Conservation (phyloP, 495 filamentous ascomycete genomes). For the Elaphomyces granulatus region DNA sequence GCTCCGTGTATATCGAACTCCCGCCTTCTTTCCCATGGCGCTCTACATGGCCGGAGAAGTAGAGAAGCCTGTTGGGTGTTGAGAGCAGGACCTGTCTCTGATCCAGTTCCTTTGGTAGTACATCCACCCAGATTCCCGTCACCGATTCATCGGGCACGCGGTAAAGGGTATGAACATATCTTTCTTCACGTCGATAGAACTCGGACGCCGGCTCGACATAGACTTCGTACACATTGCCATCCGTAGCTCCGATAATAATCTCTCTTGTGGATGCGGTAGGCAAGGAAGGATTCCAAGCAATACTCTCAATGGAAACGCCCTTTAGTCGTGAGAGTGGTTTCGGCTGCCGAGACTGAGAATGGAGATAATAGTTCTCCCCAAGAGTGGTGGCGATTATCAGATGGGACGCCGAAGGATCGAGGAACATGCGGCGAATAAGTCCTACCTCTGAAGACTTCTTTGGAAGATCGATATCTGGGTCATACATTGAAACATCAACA, state of each 20-base stretch:
- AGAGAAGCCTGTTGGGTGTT: slow-evolving; percentile 58
- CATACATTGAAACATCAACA: not conserved
- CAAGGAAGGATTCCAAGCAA: slow-evolving; percentile 95
- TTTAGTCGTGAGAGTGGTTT: slow-evolving; percentile 70
- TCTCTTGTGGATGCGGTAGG: slow-evolving; percentile 89
- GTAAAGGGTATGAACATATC: slow-evolving; percentile 69
- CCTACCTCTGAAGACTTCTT: slow-evolving; percentile 84
- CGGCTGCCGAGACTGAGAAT: slow-evolving; percentile 81
- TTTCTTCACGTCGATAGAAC: slow-evolving; percentile 90
- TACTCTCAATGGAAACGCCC: slow-evolving; percentile 69
- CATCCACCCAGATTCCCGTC: slow-evolving; percentile 69
- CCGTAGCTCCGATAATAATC: slow-evolving; percentile 81
- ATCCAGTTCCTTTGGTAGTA: slow-evolving; percentile 50
- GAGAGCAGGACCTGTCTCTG: slow-evolving; percentile 60
- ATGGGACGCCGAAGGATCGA: slow-evolving; percentile 92
- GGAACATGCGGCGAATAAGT: slow-evolving; percentile 85
- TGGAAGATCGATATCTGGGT: slow-evolving; percentile 91
- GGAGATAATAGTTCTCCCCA: slow-evolving; percentile 95
- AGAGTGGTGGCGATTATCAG: slow-evolving; percentile 80
- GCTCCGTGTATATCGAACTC: slow-evolving; percentile 63
- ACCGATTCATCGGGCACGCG: slow-evolving; percentile 64
- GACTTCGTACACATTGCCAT: slow-evolving; percentile 91
- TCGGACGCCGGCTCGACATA: slow-evolving; percentile 88
- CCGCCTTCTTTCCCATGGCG: slow-evolving; percentile 64
- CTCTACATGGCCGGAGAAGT: slow-evolving; percentile 63